These are phyloP conservation scores for Globisporangium parvum DNA, from an alignment of 352 stramenopile species.

Conservation along the genomic window DNA sequence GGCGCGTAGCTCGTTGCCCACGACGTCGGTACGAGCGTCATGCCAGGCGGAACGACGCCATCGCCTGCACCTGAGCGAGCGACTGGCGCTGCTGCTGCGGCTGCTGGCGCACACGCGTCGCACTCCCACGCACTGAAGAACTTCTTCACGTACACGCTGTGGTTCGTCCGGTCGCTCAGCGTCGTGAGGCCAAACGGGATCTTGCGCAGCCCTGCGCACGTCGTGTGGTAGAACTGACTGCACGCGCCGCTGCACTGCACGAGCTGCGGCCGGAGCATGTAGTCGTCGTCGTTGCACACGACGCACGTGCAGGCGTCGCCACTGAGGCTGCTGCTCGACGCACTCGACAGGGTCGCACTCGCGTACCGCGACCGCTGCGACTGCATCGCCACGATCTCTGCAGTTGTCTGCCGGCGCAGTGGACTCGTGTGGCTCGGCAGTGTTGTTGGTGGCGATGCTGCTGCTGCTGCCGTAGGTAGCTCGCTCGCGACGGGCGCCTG, in stretches of 20 bases:
- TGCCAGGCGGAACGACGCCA: slow-evolving; percentile 28
- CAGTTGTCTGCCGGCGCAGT: slow-evolving; percentile 48
- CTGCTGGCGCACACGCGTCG: slow-evolving; percentile 31
- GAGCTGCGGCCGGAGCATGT: slow-evolving; percentile 75
- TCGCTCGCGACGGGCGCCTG: slow-evolving; percentile 2
- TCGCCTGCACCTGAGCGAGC: not conserved
- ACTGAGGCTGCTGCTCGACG: not conserved
- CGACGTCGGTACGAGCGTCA: slow-evolving; percentile 37
- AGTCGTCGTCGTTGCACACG: slow-evolving; percentile 75
- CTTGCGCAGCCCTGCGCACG: slow-evolving; percentile 65
- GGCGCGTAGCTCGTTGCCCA: slow-evolving; percentile 21
- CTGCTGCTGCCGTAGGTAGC: not conserved
- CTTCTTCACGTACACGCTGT: slow-evolving; percentile 76
- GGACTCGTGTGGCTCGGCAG: not conserved
- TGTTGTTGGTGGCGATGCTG: slow-evolving; percentile 15
- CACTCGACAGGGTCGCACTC: slow-evolving; percentile 16
- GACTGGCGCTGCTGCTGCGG: not conserved
- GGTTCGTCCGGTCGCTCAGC: slow-evolving; percentile 75
- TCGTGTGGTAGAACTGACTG: slow-evolving; percentile 60
- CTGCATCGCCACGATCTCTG: slow-evolving; percentile 70
- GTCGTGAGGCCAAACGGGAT: slow-evolving; percentile 83
- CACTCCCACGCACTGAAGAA: slow-evolving; percentile 80
- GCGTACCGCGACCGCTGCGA: slow-evolving; percentile 52
- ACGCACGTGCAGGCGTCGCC: slow-evolving; percentile 31
- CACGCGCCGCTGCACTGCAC: slow-evolving; percentile 50